phyloP scores from a whole-genome alignment of 345 rosid species.

The Xanthoceras sorbifolium region DNA sequence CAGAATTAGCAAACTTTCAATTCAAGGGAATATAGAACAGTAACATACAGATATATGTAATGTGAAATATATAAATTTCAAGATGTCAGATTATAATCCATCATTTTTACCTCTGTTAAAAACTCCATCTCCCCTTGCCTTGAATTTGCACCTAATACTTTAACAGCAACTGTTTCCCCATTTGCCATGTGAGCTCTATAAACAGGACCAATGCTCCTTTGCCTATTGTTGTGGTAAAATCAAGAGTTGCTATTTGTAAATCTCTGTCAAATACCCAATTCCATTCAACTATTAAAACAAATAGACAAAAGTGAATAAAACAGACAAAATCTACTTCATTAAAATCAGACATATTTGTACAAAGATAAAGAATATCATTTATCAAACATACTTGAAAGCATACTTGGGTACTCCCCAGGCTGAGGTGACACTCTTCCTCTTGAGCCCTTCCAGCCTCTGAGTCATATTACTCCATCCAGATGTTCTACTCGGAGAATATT shows the following conservation, averaged over 20 bases:
- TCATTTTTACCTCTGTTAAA: constrained; percentile 76
- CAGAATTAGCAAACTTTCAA: no score
- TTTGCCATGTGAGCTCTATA: constrained; percentile 93
- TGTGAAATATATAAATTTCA: no score
- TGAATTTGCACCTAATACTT: constrained; percentile 91
- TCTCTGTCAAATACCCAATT: constrained; percentile 53
- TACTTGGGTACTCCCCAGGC: constrained; percentile 90
- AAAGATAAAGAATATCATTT: neutral
- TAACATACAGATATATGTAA: no score
- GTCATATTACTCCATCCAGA: constrained; percentile 60
- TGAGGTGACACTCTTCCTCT: constrained; percentile 54
- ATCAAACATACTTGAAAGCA: constrained; percentile 68
- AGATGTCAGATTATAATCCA: neutral
- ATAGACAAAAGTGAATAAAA: constrained; percentile 2
- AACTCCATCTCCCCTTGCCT: constrained; percentile 98
- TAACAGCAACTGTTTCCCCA: constrained; percentile 90
- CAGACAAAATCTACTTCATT: neutral
- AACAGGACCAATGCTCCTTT: constrained; percentile 98
- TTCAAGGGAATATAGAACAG: no score
- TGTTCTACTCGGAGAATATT: constrained; percentile 82
- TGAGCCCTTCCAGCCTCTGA: constrained; percentile 77
- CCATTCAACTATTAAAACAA: neutral
- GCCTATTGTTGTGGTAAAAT: constrained; percentile 84
- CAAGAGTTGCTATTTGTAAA: constrained; percentile 85
- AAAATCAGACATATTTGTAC: neutral